Percentiles rank a stretch among this genome's conserved stretches.
These are phyloP conservation scores for Hypericum perforatum DNA, from an alignment of 345 rosid species.

Conservation along the genomic window DNA sequence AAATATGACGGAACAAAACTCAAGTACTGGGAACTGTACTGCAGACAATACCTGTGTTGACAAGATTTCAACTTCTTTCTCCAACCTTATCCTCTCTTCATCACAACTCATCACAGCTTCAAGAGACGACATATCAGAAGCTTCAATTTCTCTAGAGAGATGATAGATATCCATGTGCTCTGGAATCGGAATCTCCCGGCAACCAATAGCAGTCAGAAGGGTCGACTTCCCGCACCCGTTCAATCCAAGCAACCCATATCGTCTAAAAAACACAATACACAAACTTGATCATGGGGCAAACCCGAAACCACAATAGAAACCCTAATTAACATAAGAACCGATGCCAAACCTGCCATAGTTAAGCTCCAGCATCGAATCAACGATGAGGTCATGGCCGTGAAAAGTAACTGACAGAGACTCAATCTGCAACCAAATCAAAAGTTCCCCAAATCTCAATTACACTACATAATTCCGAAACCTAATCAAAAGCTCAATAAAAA, in stretches of 20 bases:
- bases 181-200: conserved; percentile 7
- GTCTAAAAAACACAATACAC: neutral
- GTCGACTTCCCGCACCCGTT: conserved; percentile 7
- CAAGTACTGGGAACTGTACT: neutral
- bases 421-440: neutral
- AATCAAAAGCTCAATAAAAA: neutral
- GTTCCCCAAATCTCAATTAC: neutral
- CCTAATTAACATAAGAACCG: too few species aligned
- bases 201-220: conserved; percentile 2
- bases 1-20: neutral
- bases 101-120: conserved; percentile 5
- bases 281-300: too few species aligned
- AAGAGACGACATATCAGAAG: conserved; percentile 2
- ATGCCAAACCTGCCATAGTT: conserved; percentile 75
- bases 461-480: neutral
- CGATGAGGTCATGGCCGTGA: conserved; percentile 92
- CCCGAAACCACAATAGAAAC: too few species aligned
- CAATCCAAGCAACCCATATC: conserved; percentile 4
- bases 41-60: neutral
- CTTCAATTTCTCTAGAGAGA: conserved; percentile 2
- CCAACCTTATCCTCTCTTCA: conserved; percentile 3
- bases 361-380: conserved; percentile 89
- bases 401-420: conserved; percentile 57
- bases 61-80: conserved; percentile 5
- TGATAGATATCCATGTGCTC: conserved; percentile 6